A percentile compares a stretch with the other conserved stretches of the same genome.
Evolutionary conservation across 352 stramenopile species (phyloP).

Genomic region (Phytopythium vexans): DNA sequence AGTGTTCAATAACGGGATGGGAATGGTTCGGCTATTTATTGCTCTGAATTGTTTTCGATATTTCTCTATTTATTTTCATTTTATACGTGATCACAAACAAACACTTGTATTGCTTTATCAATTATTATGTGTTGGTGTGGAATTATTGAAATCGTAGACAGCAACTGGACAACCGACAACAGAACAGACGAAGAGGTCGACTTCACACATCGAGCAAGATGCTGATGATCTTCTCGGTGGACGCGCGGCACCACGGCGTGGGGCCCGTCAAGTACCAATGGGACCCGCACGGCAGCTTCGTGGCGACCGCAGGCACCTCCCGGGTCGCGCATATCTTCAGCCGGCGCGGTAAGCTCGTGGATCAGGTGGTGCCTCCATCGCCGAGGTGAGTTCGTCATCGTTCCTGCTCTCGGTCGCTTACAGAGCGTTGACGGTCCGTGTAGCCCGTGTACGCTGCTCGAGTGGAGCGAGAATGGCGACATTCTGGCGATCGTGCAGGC

Average conservation of each 20-base stretch:
- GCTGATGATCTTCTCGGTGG: slow-evolving; percentile 81
- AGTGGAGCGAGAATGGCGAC: slow-evolving; percentile 68
- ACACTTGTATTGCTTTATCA: too few relatives aligned
- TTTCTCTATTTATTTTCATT: too few relatives aligned
- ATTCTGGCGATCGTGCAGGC: slow-evolving; percentile 74
- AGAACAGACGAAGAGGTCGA: not conserved
- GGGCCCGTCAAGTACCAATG: slow-evolving; percentile 79
- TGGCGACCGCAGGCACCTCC: slow-evolving; percentile 71
- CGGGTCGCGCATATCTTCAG: slow-evolving; percentile 77
- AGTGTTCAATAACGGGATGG: too few relatives aligned
- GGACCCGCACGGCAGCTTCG: slow-evolving; percentile 72
- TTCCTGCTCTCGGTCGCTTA: not conserved
- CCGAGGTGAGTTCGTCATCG: slow-evolving; percentile 32
- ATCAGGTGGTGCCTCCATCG: slow-evolving; percentile 76
- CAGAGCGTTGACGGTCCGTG: not conserved
- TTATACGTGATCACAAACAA: too few relatives aligned
- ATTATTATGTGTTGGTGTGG: too few relatives aligned
- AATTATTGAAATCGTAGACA: too few relatives aligned
- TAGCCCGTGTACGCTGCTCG: slow-evolving; percentile 67
- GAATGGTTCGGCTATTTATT: too few relatives aligned
- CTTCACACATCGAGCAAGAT: slow-evolving; percentile 17
- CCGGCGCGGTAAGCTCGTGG: slow-evolving; percentile 64
- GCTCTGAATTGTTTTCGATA: too few relatives aligned
- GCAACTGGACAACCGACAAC: not conserved
- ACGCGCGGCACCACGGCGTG: slow-evolving; percentile 68